Base-by-base conservation (phyloP, 805 yeast species). In the Pichia occidentalis region DNA sequence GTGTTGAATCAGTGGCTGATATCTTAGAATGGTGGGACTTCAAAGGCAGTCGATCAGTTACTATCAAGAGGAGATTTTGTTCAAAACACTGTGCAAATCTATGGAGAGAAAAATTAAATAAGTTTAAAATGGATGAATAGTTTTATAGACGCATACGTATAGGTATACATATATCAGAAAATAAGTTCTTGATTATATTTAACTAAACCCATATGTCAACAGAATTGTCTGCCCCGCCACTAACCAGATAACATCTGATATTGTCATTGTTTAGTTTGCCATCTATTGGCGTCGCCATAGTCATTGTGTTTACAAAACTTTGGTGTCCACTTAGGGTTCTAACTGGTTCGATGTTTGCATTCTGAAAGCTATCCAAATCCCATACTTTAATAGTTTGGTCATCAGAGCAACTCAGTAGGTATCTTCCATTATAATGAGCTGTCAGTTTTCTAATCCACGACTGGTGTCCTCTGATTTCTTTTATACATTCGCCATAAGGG, bases 391-490 rank as follows among this genome's bases (percentile, higher is more conserved):
- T 70, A 1, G 77, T 64, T 45, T 77, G 77, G 57, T 88, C 97
- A 57, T 88, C 97, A 13, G 88, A 70, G 13, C 82, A 80, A 31
- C 86, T 76, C 32, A 80, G 65, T 13, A 86, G 54, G 48, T 73
- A 76, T 27, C 77, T 67, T 0, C 92, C 94, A 48, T 74, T 76
- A 2, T 95, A 95, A 58, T 86, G 95, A 33, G 82, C 60, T 8
- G 64, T 63, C 5, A 87, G 50, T 7, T 77, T 72, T 44, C 81
- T 73, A 1, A 90, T 82, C 97, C 97, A 88, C 8, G 92, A 83
- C 34, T 76, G 75, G 58, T 88, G 97, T 2, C 92, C 96, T 6
- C 61, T 51, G 9, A 85, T 60, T 14, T 77, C 75, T 18, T 68
- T 65, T 1, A 85, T 50, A 19, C 74, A 61, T 49, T 66, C 69